These are phyloP conservation scores for Debaryomyces udenii DNA, from an alignment of 1,139 yeast genomes.

Conservation along the genomic window DNA sequence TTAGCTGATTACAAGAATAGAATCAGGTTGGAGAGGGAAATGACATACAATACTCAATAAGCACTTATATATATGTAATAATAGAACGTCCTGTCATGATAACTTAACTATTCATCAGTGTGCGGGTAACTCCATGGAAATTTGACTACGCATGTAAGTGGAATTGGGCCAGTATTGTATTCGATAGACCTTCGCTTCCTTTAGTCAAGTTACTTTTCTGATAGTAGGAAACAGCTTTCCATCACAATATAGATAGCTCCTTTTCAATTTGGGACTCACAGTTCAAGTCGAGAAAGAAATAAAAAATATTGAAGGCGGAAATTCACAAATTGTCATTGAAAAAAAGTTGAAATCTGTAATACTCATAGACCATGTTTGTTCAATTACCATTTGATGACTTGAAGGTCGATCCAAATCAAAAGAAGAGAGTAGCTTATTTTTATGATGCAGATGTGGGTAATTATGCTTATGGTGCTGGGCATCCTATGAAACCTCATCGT, in stretches of 20 bases:
- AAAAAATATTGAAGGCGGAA: conserved; percentile 1
- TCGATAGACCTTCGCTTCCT: neutral
- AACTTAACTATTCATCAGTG: neutral
- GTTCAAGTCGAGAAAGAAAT: conserved; percentile 1
- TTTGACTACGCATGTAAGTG: neutral
- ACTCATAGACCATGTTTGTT: conserved; percentile 32
- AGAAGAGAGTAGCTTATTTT: conserved; percentile 51
- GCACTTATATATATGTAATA: too few species aligned
- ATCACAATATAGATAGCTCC: neutral
- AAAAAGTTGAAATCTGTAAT: conserved; percentile 3
- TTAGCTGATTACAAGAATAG: conserved; percentile 34
- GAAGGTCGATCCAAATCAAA: conserved; percentile 43
- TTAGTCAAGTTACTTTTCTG: too few species aligned
- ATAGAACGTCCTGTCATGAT: too few species aligned
- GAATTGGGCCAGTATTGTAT: neutral
- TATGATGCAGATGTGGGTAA: conserved; percentile 87
- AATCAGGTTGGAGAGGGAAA: conserved; percentile 21
- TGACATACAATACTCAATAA: neutral
- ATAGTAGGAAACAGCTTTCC: too few species aligned
- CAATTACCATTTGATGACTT: conserved; percentile 52
- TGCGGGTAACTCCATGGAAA: neutral
- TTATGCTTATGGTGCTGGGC: conserved; percentile 97
- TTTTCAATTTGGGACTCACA: neutral
- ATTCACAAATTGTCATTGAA: neutral
- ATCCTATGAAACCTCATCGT: conserved; percentile 98